Base-by-base conservation (phyloP, 331 rosid genomes). In the Erythrophleum ivorense region DNA sequence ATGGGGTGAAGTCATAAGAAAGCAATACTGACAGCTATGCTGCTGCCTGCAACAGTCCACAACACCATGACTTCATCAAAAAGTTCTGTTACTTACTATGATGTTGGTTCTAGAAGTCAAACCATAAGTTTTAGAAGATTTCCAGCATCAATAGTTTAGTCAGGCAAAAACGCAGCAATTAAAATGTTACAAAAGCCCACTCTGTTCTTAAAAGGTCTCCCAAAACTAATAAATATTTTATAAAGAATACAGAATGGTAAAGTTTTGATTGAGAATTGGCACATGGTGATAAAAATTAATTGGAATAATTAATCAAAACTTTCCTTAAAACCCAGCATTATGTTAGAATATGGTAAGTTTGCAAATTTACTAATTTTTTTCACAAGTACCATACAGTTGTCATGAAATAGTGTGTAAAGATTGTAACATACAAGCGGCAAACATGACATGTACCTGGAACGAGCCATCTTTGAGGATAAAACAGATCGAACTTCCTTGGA, bases 401-500 rank as follows among this genome's bases (percentile, higher is more conserved):
- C 54, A 53, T 11, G 15, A 73, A 76, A 82, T 13, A 33, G 68
- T 24, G 67, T 15, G 9, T 41, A 36, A 21, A 63, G 8, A 66
- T 50, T 13, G 72, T 75, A 73, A 55, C 54, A 67, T 2, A 41
- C 7, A 12, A 2, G 43, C 48, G 55, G 41, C 65, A 38, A 48
- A 73, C 76, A 54, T 33, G 77, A 49, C 14, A 70, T 15, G 83
- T 89, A 96, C 99, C 99, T 96, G 29, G 98, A 92, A 82, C 92
- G 88, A 79, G 90, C 90, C 96, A 92, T 87, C 88, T 91, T 96
- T 58, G 85, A 81, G 31, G 92, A 90, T 77, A 91, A 86, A 62
- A 91, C 92, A 52, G 97, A 92, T 46, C 90, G 98, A 79, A 94
- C 94, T 90, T 94, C 98, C 91, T 94, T 94, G 73, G 99, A 90